Evolutionary conservation across 139 green algal species (phyloP).

Genomic region (Auxenochlorella protothecoides): DNA sequence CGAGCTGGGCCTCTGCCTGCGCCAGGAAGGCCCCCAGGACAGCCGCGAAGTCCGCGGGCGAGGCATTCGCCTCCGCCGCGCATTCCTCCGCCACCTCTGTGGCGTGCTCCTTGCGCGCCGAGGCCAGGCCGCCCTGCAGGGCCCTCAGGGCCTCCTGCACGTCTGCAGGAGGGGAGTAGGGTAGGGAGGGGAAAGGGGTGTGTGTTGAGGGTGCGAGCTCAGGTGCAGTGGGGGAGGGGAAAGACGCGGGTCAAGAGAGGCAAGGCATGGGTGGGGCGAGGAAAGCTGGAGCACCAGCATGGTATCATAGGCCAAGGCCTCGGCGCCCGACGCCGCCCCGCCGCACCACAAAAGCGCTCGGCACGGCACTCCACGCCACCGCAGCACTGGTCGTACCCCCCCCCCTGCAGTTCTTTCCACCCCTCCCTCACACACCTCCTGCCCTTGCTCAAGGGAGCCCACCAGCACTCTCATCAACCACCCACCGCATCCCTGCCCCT

Average conservation of each 20-base stretch:
- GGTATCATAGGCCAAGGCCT: no score
- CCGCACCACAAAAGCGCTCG: not conserved
- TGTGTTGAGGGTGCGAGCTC: not conserved
- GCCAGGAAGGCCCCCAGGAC: constrained; percentile 14
- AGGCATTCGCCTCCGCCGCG: not conserved
- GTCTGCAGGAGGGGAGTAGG: constrained; percentile 2
- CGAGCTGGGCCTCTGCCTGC: not conserved
- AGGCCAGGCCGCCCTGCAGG: constrained; percentile 16
- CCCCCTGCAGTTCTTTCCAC: not conserved
- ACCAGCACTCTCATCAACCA: no score
- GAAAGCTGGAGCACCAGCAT: no score
- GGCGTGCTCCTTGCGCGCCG: constrained; percentile 11
- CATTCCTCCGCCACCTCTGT: constrained; percentile 2
- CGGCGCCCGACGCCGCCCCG: no score
- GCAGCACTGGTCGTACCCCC: not conserved
- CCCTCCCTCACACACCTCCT: no score
- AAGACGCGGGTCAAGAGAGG: no score
- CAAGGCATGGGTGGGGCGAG: no score
- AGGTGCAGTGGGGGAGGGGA: not conserved
- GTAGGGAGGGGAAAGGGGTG: not conserved
- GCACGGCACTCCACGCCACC: not conserved
- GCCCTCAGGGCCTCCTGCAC: constrained; percentile 20
- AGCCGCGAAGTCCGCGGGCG: constrained; percentile 6
- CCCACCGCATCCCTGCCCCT: not conserved
- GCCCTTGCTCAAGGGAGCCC: no score